Evolutionary conservation across 805 yeast genomes (phyloP).

Genomic region (Candida nanaspora): DNA sequence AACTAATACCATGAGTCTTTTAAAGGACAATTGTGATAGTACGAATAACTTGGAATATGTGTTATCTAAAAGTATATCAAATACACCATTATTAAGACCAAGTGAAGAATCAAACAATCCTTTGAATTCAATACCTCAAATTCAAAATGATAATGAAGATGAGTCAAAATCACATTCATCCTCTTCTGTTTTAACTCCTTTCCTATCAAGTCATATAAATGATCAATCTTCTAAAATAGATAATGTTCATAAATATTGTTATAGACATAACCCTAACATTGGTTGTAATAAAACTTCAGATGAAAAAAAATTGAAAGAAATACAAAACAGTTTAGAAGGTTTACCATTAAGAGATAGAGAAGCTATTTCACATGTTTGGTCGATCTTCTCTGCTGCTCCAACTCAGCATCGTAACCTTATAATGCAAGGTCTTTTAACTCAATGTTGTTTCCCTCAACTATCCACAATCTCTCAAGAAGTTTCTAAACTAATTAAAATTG

Average conservation of each 20-base stretch:
- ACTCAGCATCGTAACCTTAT: constrained; percentile 64
- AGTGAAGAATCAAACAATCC: not conserved
- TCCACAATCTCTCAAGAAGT: constrained; percentile 82
- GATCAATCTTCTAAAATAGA: constrained; percentile 40
- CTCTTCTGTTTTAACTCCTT: constrained; percentile 27
- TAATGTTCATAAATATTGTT: constrained; percentile 68
- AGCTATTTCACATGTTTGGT: constrained; percentile 78
- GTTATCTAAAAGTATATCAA: constrained; percentile 6
- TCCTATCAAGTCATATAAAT: constrained; percentile 24
- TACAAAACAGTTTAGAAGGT: constrained; percentile 50
- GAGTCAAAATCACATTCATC: not conserved
- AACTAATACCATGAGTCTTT: constrained; percentile 10
- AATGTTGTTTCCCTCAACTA: constrained; percentile 92
- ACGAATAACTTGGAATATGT: constrained; percentile 15
- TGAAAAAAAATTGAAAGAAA: constrained; percentile 51
- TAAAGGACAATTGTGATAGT: constrained; percentile 14
- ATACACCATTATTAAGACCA: not conserved
- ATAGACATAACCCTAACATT: constrained; percentile 88
- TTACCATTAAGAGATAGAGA: constrained; percentile 68
- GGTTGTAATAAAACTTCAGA: constrained; percentile 66
- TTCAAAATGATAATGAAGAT: not conserved
- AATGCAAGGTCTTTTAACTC: constrained; percentile 74
- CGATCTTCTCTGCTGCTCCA: constrained; percentile 71
- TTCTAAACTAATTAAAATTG: constrained; percentile 73
- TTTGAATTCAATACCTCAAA: not conserved